These are phyloP conservation scores for Amylostereum areolatum DNA, from an alignment of 1,284 basidiomycete species.

Conservation along the genomic window DNA sequence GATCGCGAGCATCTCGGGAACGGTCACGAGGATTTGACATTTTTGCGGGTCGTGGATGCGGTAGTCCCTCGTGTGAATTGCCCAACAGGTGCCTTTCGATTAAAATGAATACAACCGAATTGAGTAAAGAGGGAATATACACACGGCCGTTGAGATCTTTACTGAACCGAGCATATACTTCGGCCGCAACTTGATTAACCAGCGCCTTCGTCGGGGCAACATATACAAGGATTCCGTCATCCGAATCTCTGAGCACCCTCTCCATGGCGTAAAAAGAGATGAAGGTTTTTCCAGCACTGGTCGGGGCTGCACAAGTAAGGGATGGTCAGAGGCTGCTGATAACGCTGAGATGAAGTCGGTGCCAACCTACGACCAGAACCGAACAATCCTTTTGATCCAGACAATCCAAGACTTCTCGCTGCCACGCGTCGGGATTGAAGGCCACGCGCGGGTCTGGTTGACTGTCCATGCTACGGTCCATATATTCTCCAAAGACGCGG, in stretches of 20 bases:
- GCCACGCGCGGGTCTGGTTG: constrained; percentile 48
- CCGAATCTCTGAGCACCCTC: constrained; percentile 49
- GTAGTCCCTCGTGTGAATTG: constrained; percentile 64
- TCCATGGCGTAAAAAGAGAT: constrained; percentile 77
- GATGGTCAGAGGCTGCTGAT: not conserved
- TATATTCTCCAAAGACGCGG: constrained; percentile 60
- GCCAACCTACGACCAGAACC: constrained; percentile 58
- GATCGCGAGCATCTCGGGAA: constrained; percentile 62
- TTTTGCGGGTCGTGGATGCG: constrained; percentile 56
- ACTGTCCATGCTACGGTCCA: constrained; percentile 68
- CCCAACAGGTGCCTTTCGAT: constrained; percentile 49
- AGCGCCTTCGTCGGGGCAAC: constrained; percentile 71
- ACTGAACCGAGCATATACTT: constrained; percentile 62
- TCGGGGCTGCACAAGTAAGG: constrained; percentile 39
- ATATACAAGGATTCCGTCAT: constrained; percentile 66
- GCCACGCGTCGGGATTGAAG: constrained; percentile 69
- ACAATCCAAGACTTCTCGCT: constrained; percentile 56
- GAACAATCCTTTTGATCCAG: constrained; percentile 50
- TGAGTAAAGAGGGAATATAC: constrained; percentile 14
- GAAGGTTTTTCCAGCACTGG: constrained; percentile 70
- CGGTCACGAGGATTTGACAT: constrained; percentile 67
- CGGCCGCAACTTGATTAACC: constrained; percentile 62
- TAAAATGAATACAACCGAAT: not conserved
- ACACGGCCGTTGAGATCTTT: constrained; percentile 49
- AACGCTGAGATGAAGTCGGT: not conserved